phyloP scores from a whole-genome alignment of 1,139 yeast genomes.

The Geotrichum klebahnii region DNA sequence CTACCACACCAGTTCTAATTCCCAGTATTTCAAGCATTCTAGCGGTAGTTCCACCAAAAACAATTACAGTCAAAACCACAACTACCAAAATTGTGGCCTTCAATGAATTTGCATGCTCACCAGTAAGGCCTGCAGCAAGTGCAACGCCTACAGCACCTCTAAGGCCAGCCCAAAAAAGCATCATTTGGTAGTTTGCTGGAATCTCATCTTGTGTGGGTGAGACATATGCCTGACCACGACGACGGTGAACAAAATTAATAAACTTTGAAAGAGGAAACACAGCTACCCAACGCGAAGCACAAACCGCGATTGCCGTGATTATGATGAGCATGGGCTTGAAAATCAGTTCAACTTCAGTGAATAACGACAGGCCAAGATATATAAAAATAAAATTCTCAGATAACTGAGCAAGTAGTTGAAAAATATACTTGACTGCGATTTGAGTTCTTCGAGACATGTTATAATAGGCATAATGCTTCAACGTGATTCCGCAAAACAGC shows the following conservation, averaged over 20 bases:
- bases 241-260: slow-evolving; percentile 70
- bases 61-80: slow-evolving; percentile 88
- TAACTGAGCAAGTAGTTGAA: slow-evolving; percentile 87
- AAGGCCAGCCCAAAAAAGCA: slow-evolving; percentile 98
- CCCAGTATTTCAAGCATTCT: slow-evolving; percentile 93
- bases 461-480: slow-evolving; percentile 93
- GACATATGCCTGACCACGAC: slow-evolving; percentile 42
- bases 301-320: slow-evolving; percentile 81
- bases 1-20: slow-evolving; percentile 84
- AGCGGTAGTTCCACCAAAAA: slow-evolving; percentile 97
- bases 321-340: slow-evolving; percentile 89
- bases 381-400: slow-evolving; percentile 95
- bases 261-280: slow-evolving; percentile 88
- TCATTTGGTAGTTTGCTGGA: slow-evolving; percentile 92
- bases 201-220: slow-evolving; percentile 73
- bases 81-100: slow-evolving; percentile 94
- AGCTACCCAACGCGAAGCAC: slow-evolving; percentile 95
- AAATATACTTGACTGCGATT: slow-evolving; percentile 88
- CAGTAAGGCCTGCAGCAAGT: slow-evolving; percentile 92
- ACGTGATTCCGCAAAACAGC: slow-evolving; percentile 89
- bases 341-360: slow-evolving; percentile 91
- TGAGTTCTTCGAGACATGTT: slow-evolving; percentile 97
- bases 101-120: slow-evolving; percentile 82
- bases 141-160: slow-evolving; percentile 99
- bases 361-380: slow-evolving; percentile 84